Evolutionary conservation across 257 asterid species (phyloP), one percentile per base, ranked within the genome.

Genomic region (Thymus mandschuricus): DNA sequence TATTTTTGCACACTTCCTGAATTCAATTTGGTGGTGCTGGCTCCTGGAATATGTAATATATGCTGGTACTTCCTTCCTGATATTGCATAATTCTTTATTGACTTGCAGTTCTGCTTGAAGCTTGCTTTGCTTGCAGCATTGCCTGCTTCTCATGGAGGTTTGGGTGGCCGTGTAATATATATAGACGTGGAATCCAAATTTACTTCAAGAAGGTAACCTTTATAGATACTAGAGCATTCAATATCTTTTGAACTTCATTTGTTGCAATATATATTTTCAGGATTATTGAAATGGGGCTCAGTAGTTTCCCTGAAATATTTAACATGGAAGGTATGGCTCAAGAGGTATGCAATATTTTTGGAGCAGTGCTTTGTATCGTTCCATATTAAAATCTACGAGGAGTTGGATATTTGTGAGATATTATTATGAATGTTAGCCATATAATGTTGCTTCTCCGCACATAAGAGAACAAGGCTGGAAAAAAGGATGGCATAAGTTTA

Each of bases 161-260:
- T 92, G 71, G 88, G 88, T 66, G 97, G 96, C 4, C 83, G 75
- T 46, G 96, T 86, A 51, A 81, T 89, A 82, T 92, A 89, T 78
- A 78, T 91, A n/a, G 97, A 91, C 66, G 92, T 92, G 50, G 97
- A 91, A 82, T 89, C 96, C 48, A 89, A 91, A 79, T 91, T 91
- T 74, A 89, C 92, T 77, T 89, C 97, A 66, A 85, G 81, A 81
- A 92, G 97, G 97, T 89, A 75, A 10, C 33, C 48, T 60, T 50
- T 66, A 13, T 63, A 38, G 55, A 29, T 75, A 13, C 69, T 68
- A 66, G 52, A 76, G 27, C 66, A 69, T 40, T 35, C 66, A 65
- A 63, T 38, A 51, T 68, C 57, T 46, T 30, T 33, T 75, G 58
- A 73, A 29, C 49, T 60, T 76, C 60, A 70, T 62, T 28, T 63